A percentile compares a stretch with the other conserved stretches of the same genome.
Evolutionary conservation across 2,329 filamentous ascomycete species (phyloP).

Genomic region (Cryphonectria japonica): DNA sequence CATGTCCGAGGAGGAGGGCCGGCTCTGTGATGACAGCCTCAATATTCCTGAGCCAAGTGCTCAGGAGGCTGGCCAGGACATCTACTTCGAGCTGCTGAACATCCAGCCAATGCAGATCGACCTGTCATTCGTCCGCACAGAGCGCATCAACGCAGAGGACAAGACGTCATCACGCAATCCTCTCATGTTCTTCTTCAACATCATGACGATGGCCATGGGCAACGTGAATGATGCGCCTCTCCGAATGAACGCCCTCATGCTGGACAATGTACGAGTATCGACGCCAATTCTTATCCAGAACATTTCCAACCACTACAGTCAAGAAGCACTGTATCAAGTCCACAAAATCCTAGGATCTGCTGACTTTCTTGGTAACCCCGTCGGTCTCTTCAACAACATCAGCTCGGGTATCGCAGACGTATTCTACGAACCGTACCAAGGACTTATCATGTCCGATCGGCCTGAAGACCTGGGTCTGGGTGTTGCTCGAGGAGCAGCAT

Average conservation of each 20-base stretch:
- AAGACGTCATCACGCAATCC: constrained; percentile 89
- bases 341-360: constrained; percentile 97
- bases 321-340: constrained; percentile 93
- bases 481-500: constrained; percentile 94
- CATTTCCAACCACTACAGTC: constrained; percentile 92
- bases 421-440: constrained; percentile 98
- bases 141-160: constrained; percentile 94
- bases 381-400: constrained; percentile 97
- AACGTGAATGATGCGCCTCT: constrained; percentile 98
- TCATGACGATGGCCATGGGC: constrained; percentile 98
- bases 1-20: constrained; percentile 75
- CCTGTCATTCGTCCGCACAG: constrained; percentile 94
- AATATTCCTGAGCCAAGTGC: constrained; percentile 91
- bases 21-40: constrained; percentile 84
- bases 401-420: constrained; percentile 97
- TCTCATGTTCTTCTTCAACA: constrained; percentile 98
- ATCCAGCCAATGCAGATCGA: constrained; percentile 98
- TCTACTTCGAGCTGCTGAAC: constrained; percentile 97
- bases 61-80: constrained; percentile 84
- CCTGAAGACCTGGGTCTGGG: constrained; percentile 94
- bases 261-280: constrained; percentile 94
- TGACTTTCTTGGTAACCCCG: constrained; percentile 96
- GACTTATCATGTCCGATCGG: constrained; percentile 92
- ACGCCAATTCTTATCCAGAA: constrained; percentile 82
- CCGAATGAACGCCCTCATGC: constrained; percentile 86